Evolutionary conservation across 768 basidiomycete genomes (phyloP), one percentile per base, ranked within the genome.

Genomic region (Mycena sanguinolenta): DNA sequence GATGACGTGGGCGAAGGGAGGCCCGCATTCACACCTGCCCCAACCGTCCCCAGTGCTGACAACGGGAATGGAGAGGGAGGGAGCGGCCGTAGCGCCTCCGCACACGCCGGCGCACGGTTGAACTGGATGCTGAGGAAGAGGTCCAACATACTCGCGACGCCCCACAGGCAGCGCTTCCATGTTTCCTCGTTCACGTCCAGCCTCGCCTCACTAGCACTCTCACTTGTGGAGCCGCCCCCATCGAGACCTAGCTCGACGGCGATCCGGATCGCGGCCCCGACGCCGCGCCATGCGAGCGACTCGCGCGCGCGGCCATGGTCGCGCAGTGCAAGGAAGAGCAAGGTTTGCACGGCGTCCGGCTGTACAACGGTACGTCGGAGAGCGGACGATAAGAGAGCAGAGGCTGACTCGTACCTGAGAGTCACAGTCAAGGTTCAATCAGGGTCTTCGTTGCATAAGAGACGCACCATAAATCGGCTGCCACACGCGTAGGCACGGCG

Each of bases 281-380:
- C 60, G 2, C 76, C 66, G n/a, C 77, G 55, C 79, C 77, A 79
- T 14, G 79, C 79, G 60, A 76, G 72, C 21, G 67, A 75, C 39
- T 78, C 77, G n/a, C 73, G 73, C 25, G 77, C 79, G 50, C 75
- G 73, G 10, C 79, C 79, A 60, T 77, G 74, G 42, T 79, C 79
- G 5, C 76, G 74, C 50, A 79, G 58, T 14, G 72, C 77, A 4
- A 78, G 60, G 61, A 79, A 66, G 7, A 79, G 59, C 12, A 77
- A 64, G n/a, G 77, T 74, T 63, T 79, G 79, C 44, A 77, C 73
- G 27, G 68, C 57, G 42, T 77, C 77, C 27, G 54, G 16, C 8
- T 53, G 63, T 21, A 74, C 62, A 5, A 60, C 69, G 23, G 70
- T 57, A 54, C 69, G 66, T 2, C 64, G 63, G 25, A 67, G 63